Evolutionary conservation across 2,329 filamentous ascomycete genomes (phyloP).

Genomic region (Pyrenophora seminiperda): DNA sequence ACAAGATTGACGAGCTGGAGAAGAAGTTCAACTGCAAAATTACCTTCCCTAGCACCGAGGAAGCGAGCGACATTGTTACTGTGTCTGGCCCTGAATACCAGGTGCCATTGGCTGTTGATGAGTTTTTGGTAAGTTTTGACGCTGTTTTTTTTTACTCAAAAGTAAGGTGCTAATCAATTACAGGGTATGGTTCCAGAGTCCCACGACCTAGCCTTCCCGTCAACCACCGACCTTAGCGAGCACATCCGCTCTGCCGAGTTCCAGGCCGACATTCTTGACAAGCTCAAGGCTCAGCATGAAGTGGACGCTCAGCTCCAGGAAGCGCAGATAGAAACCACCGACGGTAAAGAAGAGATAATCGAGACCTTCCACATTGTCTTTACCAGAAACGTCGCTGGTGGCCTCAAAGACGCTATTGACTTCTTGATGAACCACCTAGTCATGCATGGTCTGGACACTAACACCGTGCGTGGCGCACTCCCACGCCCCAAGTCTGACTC

Average conservation of each 20-base stretch:
- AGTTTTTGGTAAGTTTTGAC: conserved; percentile 70
- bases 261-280: conserved; percentile 75
- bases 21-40: conserved; percentile 99
- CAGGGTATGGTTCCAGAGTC: conserved; percentile 96
- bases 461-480: conserved; percentile 87
- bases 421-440: conserved; percentile 87
- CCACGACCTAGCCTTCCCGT: conserved; percentile 85
- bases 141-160: background rate
- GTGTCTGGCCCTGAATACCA: conserved; percentile 98
- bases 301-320: conserved; percentile 78
- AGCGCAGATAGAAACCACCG: conserved; percentile 48
- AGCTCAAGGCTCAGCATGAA: conserved; percentile 89
- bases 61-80: conserved; percentile 93
- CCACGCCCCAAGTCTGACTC: conserved; percentile 98
- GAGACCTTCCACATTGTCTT: conserved; percentile 64
- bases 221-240: conserved; percentile 74
- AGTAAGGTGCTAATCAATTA: conserved; percentile 39
- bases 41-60: conserved; percentile 94
- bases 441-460: conserved; percentile 82
- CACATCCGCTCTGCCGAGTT: conserved; percentile 85
- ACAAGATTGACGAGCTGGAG: conserved; percentile 91
- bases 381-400: conserved; percentile 95
- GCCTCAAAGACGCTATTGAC: conserved; percentile 93
- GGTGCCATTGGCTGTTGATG: conserved; percentile 94
- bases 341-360: conserved; percentile 50